Base-by-base conservation (phyloP, 1,139 yeast genomes). In the Taiozyma sp. region DNA sequence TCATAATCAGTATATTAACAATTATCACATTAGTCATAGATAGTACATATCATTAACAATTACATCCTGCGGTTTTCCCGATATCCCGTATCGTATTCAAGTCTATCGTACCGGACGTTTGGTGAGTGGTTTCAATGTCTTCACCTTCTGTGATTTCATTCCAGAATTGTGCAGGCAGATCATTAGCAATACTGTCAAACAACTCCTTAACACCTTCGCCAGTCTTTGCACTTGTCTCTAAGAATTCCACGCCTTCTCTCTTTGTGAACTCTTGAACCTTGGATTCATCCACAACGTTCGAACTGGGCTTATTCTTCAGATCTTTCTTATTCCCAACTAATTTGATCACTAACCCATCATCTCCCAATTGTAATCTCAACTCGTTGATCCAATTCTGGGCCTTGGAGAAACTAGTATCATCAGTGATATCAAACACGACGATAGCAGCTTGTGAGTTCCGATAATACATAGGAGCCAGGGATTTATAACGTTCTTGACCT, bases 311-410 rank as follows among this genome's bases (percentile, higher is more conserved):
- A 3, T 71, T 74, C 9, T 64, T 67, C 58, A 88, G 69, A 68
- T 88, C 96, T 1, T 77, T 64, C 66, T 87, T 87, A 63, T 82
- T 82, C 4, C 87, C 95, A 5, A 86, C 89, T 40, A 87, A 70
- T 26, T 88, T 40, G 3, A 50, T 85, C 60, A 87, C 83, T 41
- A 87, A 79, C 45, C 88, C 83, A 43, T 83, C 83, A 51, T 83
- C 87, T 2, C 95, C 58, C 3, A 58, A 93, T 64, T 87, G 96
- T 54, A 85, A 80, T 68, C 84, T 85, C 51, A 89, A 76, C 68
- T 89, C 96, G 61, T 84, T 83, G 49, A 89, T 83, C 97, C 97
- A 89, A 51, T 85, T 85, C 66, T 87, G 87, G 2, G 96, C 96
- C 60, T 86, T 80, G 43, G 77, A 80, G 56, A 89, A 77, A 24